Base-by-base conservation (phyloP, 2,329 filamentous ascomycete genomes). In the Sclerotinia glacialis region DNA sequence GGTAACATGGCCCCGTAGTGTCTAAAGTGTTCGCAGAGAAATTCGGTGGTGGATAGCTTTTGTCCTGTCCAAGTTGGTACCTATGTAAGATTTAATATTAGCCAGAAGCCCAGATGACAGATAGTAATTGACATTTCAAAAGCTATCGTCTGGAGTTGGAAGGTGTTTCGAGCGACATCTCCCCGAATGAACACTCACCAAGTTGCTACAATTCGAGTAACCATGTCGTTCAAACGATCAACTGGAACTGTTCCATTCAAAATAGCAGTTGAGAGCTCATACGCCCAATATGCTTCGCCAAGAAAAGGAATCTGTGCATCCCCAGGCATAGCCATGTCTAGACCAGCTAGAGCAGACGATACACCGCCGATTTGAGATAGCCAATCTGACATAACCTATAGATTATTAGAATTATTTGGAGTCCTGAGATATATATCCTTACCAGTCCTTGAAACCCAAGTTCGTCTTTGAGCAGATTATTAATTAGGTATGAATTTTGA, bases 311-410 rank as follows among this genome's bases (percentile, higher is more conserved):
- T 76, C 28, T 75, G 64, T 16, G 72, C 83, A 68, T 88, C 86
- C 5, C 87, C 87, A 0, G 88, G 88, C 88, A 90, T 90, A 5
- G 83, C 81, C 87, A 91, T 89, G 69, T 91, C 88, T 2, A 90
- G 78, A 0, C 88, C 88, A 26, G 84, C 82, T 53, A 89, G 77
- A 0, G 86, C 85, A 37, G 85, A 86, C 1, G 80, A 81, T 0
- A 89, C 82, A 1, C 85, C 85, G 0, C 82, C 82, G 65, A 86
- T 81, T 66, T 89, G 86, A 0, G 85, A 85, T 34, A 84, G 77
- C 88, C 89, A 92, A 75, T 92, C 89, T 0, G 85, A 87, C 79
- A 91, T 86, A 31, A 91, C 85, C 71, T 79, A 87, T 28, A 73
- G 8, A 6, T 12, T 46, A 26, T 72, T 64, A 71, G 60, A 11